These are phyloP conservation scores for Cladosporium sp. DNA, from an alignment of 2,329 filamentous ascomycete genomes.

Conservation along the genomic window DNA sequence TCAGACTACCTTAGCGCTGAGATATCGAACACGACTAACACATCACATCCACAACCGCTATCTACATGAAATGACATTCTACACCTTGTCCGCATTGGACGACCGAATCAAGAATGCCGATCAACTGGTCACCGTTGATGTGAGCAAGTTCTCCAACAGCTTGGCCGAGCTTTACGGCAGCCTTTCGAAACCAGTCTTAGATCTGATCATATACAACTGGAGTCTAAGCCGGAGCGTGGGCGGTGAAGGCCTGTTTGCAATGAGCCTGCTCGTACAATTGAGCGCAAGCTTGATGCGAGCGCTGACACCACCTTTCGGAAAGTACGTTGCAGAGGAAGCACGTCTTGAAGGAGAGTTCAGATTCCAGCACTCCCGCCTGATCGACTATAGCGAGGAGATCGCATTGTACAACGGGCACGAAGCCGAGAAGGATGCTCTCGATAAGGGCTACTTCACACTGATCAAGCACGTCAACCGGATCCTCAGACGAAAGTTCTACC, in stretches of 20 bases:
- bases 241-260: constrained; percentile 91
- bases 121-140: constrained; percentile 94
- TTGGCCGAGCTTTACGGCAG: constrained; percentile 95
- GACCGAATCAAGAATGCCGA: constrained; percentile 98
- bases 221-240: constrained; percentile 93
- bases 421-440: constrained; percentile 91
- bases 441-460: constrained; percentile 97
- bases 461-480: constrained; percentile 99
- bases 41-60: constrained; percentile 94
- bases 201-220: constrained; percentile 97
- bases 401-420: constrained; percentile 89
- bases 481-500: constrained; percentile 83
- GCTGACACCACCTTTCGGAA: constrained; percentile 92
- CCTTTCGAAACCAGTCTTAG: constrained; percentile 87
- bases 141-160: constrained; percentile 94
- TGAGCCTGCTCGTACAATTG: constrained; percentile 89
- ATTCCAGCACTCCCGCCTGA: constrained; percentile 89
- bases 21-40: constrained; percentile 91
- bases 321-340: constrained; percentile 96
- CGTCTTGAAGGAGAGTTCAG: constrained; percentile 93
- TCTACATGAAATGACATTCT: constrained; percentile 96
- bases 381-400: constrained; percentile 94
- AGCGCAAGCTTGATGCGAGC: constrained; percentile 92
- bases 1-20: constrained; percentile 88
- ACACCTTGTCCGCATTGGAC: constrained; percentile 90